A percentile compares a stretch with the other conserved stretches of the same genome.
Evolutionary conservation across 2,329 filamentous ascomycete species (phyloP).

Genomic region (Decorospora gaudefroyi): DNA sequence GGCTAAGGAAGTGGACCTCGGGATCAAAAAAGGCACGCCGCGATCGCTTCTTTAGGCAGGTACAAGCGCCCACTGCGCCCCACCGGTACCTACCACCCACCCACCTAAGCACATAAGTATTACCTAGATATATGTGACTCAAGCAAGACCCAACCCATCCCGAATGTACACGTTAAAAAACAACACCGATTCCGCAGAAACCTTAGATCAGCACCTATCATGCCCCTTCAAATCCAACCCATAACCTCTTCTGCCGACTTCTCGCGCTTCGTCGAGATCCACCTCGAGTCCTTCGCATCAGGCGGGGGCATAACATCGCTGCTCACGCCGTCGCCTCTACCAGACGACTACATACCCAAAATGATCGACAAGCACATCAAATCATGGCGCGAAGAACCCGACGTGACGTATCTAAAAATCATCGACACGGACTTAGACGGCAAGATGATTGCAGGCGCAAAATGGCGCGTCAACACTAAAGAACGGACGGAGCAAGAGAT

Average conservation of each 20-base stretch:
- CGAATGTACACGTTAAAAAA: too few species aligned
- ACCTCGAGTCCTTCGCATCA: conserved; percentile 34
- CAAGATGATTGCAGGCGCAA: conserved; percentile 43
- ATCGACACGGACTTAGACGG: conserved; percentile 40
- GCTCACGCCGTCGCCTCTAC: conserved; percentile 26
- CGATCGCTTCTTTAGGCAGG: too few species aligned
- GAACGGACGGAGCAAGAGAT: conserved; percentile 41
- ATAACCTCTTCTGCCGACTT: conserved; percentile 34
- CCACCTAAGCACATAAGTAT: too few species aligned
- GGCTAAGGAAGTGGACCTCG: too few species aligned
- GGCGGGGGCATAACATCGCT: conserved; percentile 34
- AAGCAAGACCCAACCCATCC: too few species aligned
- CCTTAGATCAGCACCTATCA: conserved; percentile 18
- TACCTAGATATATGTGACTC: too few species aligned
- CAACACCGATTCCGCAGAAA: too few species aligned
- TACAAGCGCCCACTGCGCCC: too few species aligned
- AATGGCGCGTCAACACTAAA: conserved; percentile 45
- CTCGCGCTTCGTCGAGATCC: conserved; percentile 34
- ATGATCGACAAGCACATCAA: conserved; percentile 34
- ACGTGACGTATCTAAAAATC: conserved; percentile 39
- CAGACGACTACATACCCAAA: conserved; percentile 25
- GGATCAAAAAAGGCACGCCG: too few species aligned
- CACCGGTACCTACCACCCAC: too few species aligned
- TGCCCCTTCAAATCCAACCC: conserved; percentile 45
- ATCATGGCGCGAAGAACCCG: conserved; percentile 30